Conservation (phyloP, 306 rosid genomes). For the Glycine tomentella region DNA sequence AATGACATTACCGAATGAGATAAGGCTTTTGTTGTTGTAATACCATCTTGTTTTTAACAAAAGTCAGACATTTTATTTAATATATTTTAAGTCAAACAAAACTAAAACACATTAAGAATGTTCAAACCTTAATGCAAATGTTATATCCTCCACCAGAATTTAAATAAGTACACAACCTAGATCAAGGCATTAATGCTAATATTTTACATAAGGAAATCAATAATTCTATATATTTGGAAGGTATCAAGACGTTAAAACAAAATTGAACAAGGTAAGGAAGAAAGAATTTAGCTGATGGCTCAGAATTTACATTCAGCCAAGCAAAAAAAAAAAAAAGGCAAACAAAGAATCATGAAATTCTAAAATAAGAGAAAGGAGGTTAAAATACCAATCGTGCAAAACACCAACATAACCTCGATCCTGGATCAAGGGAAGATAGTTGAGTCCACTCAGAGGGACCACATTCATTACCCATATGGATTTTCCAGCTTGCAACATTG, state of each 20-base stretch:
- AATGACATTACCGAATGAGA: background rate
- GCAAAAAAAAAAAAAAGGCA: constrained; percentile 12
- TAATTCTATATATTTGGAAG: constrained; percentile 19
- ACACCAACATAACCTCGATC: constrained; percentile 95
- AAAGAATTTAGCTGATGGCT: constrained; percentile 24
- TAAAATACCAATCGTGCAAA: constrained; percentile 91
- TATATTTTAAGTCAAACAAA: background rate
- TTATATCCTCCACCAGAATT: background rate
- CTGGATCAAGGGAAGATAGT: constrained; percentile 85
- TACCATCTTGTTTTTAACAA: background rate
- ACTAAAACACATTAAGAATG: constrained; percentile 25
- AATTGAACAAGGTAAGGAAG: background rate
- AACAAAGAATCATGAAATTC: constrained; percentile 20
- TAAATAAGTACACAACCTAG: constrained; percentile 15
- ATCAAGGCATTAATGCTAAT: constrained; percentile 40
- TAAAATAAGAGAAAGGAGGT: constrained; percentile 40
- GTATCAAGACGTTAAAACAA: constrained; percentile 23
- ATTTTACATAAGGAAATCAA: constrained; percentile 23
- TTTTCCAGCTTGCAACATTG: constrained; percentile 81
- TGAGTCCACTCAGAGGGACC: constrained; percentile 71
- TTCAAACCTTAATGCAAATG: constrained; percentile 13
- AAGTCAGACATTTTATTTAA: background rate
- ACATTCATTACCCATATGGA: constrained; percentile 99
- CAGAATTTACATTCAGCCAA: constrained; percentile 26
- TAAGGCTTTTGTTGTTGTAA: constrained; percentile 4